These are phyloP conservation scores for Arthrobotrys iridis DNA, from an alignment of 2,329 filamentous ascomycete species.

Conservation along the genomic window DNA sequence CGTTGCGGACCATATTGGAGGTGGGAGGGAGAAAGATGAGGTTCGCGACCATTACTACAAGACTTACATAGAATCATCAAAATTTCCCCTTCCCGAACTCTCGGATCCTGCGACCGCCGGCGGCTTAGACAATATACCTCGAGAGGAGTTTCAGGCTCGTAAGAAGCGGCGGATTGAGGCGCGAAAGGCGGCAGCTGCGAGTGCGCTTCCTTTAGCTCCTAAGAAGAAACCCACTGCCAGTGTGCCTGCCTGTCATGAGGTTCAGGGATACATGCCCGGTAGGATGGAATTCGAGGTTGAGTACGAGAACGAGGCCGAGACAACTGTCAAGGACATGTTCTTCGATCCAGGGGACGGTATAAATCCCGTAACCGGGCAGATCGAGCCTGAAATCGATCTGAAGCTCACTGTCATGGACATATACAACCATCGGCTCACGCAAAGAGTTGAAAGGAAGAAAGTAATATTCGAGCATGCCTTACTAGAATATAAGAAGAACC, in stretches of 20 bases:
- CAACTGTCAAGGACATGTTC: conserved; percentile 97
- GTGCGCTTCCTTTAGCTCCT: conserved; percentile 81
- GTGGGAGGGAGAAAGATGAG: conserved; percentile 92
- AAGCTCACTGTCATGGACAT: conserved; percentile 99
- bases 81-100: conserved; percentile 85
- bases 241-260: conserved; percentile 95
- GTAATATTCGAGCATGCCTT: conserved; percentile 95
- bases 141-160: conserved; percentile 89
- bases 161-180: conserved; percentile 96
- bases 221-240: conserved; percentile 97
- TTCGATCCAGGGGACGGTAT: conserved; percentile 96
- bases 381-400: conserved; percentile 95
- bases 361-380: conserved; percentile 81
- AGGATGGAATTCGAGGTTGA: conserved; percentile 97
- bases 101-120: conserved; percentile 84
- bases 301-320: conserved; percentile 96
- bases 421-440: conserved; percentile 90
- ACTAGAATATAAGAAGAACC: conserved; percentile 92
- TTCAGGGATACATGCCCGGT: conserved; percentile 98
- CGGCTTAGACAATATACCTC: conserved; percentile 80
- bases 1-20: conserved; percentile 96
- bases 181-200: conserved; percentile 85
- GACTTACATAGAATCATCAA: conserved; percentile 83
- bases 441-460: conserved; percentile 92
- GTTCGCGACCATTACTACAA: conserved; percentile 92